Percentiles rank a stretch among this genome's conserved stretches.
Conservation (phyloP, 257 asterid species). For the Nicotiana otophora region DNA sequence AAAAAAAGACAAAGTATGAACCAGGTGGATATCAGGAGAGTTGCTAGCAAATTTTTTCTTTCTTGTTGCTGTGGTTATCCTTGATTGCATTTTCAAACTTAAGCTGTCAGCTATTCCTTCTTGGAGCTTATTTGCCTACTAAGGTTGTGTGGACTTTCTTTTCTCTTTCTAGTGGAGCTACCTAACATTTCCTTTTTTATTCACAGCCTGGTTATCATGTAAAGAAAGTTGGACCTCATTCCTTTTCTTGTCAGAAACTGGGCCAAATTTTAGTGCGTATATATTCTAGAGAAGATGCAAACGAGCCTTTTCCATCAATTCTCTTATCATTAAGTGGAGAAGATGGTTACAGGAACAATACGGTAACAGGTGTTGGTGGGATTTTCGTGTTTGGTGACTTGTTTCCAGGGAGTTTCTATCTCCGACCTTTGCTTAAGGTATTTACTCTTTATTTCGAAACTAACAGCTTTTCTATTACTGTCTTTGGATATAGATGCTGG, state of each 20-base stretch:
- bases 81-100: conserved; percentile 1
- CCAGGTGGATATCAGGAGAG: background rate
- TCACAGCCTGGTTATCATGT: conserved; percentile 90
- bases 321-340: conserved; percentile 94
- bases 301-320: conserved; percentile 77
- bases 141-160: background rate
- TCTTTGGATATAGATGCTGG: background rate
- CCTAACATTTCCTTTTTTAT: conserved; percentile 20
- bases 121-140: background rate
- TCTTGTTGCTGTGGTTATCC: background rate
- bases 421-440: conserved; percentile 96
- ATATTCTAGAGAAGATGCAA: conserved; percentile 55
- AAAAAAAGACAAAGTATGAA: background rate
- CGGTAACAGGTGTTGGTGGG: conserved; percentile 84
- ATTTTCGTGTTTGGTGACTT: conserved; percentile 58
- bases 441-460: background rate
- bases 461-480: background rate
- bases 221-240: conserved; percentile 56
- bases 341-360: conserved; percentile 95
- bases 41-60: background rate
- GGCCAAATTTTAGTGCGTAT: conserved; percentile 70
- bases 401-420: conserved; percentile 94
- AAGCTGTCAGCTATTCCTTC: background rate
- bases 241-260: conserved; percentile 90
- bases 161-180: conserved; percentile 9